Conservation (phyloP, 2,329 filamentous ascomycete species). For the Lasiodiplodia sp. region DNA sequence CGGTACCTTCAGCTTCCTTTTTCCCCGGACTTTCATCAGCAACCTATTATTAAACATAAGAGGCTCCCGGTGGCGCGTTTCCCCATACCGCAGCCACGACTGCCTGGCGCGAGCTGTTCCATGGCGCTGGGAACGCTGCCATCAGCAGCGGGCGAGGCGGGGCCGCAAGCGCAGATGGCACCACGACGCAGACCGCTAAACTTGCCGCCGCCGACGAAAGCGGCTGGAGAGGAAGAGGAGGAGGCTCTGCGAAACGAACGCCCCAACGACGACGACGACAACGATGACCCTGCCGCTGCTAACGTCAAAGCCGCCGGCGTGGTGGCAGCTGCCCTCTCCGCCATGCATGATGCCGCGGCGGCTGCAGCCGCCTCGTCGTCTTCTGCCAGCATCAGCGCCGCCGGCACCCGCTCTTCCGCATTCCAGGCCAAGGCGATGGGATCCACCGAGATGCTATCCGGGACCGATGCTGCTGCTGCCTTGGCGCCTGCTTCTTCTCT, state of each 20-base stretch:
- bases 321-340: background rate
- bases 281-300: background rate
- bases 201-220: constrained; percentile 1
- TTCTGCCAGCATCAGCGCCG: too few species aligned
- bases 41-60: background rate
- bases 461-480: background rate
- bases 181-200: constrained; percentile 2
- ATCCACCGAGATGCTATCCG: background rate
- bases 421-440: background rate
- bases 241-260: background rate
- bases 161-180: background rate
- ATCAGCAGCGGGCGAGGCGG: background rate
- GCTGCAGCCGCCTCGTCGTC: background rate
- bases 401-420: background rate
- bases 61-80: background rate
- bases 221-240: background rate
- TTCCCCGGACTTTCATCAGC: background rate
- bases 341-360: constrained; percentile 11
- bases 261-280: background rate
- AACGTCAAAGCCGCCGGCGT: background rate
- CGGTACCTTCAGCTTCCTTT: background rate
- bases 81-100: background rate
- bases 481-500: background rate
- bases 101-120: background rate
- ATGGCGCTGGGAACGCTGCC: background rate